These are phyloP conservation scores for Discostella stelligera DNA, from an alignment of 352 stramenopile genomes.

Conservation along the genomic window DNA sequence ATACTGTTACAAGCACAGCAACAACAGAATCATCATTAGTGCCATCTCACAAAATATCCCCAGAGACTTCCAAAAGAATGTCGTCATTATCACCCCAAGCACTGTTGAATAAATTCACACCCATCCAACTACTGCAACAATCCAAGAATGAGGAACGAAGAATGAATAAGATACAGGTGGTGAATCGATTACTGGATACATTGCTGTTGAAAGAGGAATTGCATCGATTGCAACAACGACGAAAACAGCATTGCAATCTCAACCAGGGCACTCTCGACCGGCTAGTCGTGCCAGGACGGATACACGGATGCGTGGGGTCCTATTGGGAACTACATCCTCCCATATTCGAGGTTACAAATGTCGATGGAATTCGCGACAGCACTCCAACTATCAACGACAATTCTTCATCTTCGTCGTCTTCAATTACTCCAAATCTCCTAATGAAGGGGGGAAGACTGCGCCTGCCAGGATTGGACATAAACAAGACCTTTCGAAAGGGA, in stretches of 20 bases:
- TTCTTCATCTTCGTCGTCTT: background rate
- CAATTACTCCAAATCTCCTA: background rate
- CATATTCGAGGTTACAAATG: constrained; percentile 6
- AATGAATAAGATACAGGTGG: constrained; percentile 33
- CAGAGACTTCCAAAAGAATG: background rate
- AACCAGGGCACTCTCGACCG: background rate
- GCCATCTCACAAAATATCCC: background rate
- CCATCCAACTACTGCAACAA: constrained; percentile 23
- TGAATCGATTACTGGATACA: constrained; percentile 31
- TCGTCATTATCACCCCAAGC: constrained; percentile 4
- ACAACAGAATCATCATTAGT: background rate
- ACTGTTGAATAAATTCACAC: constrained; percentile 18
- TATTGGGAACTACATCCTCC: constrained; percentile 55
- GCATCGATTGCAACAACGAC: background rate
- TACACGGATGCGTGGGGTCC: constrained; percentile 57
- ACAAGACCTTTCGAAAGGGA: constrained; percentile 76
- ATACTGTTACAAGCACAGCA: background rate
- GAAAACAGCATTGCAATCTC: background rate
- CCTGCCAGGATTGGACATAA: constrained; percentile 73
- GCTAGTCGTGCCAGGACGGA: constrained; percentile 10
- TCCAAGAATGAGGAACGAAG: constrained; percentile 36
- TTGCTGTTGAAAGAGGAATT: constrained; percentile 41
- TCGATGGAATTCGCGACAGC: background rate
- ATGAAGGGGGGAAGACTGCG: constrained; percentile 44
- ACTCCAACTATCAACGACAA: background rate